Conservation (phyloP, 495 filamentous ascomycete genomes). For the Cudoniella acicularis region DNA sequence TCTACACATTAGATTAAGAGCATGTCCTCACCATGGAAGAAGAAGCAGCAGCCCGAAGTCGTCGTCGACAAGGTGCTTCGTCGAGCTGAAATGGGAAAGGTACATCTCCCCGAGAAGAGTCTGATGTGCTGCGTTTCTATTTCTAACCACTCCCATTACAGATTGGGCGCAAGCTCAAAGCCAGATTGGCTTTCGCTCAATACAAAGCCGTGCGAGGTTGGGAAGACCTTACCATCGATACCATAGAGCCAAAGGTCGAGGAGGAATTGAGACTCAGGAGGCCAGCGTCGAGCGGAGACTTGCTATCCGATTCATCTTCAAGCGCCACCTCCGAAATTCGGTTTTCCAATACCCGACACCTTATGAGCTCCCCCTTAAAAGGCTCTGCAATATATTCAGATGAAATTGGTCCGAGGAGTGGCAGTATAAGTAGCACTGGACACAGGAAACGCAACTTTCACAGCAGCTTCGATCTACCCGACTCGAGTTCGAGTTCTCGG, state of each 20-base stretch:
- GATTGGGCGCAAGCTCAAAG: constrained; percentile 88
- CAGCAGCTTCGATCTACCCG: constrained; percentile 34
- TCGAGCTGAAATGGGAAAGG: constrained; percentile 81
- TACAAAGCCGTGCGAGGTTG: constrained; percentile 94
- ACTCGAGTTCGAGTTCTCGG: constrained; percentile 42
- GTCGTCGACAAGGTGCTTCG: constrained; percentile 68
- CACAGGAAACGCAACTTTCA: constrained; percentile 55
- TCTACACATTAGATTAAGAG: constrained; percentile 1
- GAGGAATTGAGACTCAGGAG: constrained; percentile 58
- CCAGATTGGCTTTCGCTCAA: constrained; percentile 89
- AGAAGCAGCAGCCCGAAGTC: constrained; percentile 54
- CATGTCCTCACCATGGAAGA: constrained; percentile 56
- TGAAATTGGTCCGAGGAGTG: constrained; percentile 38
- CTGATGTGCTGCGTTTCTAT: too few species aligned
- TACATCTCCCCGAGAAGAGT: too few species aligned
- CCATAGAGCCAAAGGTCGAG: constrained; percentile 71
- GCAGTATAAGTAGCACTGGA: constrained; percentile 48
- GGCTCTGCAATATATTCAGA: constrained; percentile 64
- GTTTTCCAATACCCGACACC: constrained; percentile 39
- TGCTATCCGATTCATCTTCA: constrained; percentile 75
- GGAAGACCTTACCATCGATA: constrained; percentile 71
- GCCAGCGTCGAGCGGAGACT: constrained; percentile 55
- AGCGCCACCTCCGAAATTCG: constrained; percentile 54
- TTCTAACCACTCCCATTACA: constrained; percentile 32
- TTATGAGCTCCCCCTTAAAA: constrained; percentile 64